These are phyloP conservation scores for Phyllachora maydis DNA, from an alignment of 2,329 filamentous ascomycete genomes.

Conservation along the genomic window DNA sequence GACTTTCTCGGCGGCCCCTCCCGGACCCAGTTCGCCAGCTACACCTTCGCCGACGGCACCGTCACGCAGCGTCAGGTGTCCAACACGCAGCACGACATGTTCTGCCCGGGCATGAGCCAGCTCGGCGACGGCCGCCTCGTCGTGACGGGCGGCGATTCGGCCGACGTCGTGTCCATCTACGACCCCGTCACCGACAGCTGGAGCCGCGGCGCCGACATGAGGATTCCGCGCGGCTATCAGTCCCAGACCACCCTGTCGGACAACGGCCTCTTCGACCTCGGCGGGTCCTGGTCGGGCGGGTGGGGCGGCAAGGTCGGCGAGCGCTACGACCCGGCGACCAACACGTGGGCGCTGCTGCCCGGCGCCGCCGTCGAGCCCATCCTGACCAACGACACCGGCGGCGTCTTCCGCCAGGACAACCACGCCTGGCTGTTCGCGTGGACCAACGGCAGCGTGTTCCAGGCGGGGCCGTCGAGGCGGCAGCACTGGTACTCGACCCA, in stretches of 20 bases:
- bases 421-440: conserved; percentile 32
- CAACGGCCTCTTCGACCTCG: conserved; percentile 29
- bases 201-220: conserved; percentile 14
- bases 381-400: conserved; percentile 21
- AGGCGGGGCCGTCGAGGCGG: conserved; percentile 23
- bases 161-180: conserved; percentile 21
- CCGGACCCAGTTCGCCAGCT: too few species aligned
- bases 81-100: conserved; percentile 22
- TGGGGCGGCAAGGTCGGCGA: conserved; percentile 21
- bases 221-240: conserved; percentile 23
- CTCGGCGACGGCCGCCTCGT: conserved; percentile 20
- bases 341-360: conserved; percentile 19
- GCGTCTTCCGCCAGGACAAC: conserved; percentile 24
- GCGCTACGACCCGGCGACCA: conserved; percentile 17
- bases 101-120: conserved; percentile 25
- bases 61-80: too few species aligned
- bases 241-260: conserved; percentile 20
- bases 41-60: too few species aligned
- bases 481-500: conserved; percentile 32
- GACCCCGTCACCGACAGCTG: conserved; percentile 11
- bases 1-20: too few species aligned
- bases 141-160: conserved; percentile 24
- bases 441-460: conserved; percentile 23
- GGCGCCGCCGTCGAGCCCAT: conserved; percentile 19
- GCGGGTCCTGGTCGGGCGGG: conserved; percentile 16